Evolutionary conservation across 306 rosid species (phyloP).

Genomic region (Lathyrus tuberosus): DNA sequence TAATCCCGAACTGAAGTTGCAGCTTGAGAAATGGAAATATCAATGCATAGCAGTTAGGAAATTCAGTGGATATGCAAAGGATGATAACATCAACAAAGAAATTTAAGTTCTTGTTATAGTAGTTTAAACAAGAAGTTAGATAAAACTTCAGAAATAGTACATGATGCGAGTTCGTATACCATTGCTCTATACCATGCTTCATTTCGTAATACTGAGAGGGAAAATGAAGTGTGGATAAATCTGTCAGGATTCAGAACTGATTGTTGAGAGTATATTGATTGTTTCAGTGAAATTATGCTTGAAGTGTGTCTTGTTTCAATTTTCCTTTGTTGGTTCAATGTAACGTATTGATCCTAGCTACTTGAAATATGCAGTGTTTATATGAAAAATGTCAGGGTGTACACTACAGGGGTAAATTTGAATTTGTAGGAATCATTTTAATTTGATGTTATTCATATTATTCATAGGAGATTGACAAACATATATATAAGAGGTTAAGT

Average conservation of each 20-base stretch:
- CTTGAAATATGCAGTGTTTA: no score
- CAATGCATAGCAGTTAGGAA: slow-evolving; percentile 66
- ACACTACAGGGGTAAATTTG: no score
- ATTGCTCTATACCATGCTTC: slow-evolving; percentile 79
- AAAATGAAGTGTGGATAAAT: slow-evolving; percentile 75
- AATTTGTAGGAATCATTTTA: no score
- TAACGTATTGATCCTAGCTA: no score
- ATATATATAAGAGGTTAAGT: no score
- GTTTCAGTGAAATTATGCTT: slow-evolving; percentile 5
- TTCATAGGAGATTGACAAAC: no score
- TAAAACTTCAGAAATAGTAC: slow-evolving; percentile 32
- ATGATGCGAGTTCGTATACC: slow-evolving; percentile 44
- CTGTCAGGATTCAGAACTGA: slow-evolving; percentile 46
- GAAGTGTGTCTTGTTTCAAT: slow-evolving; percentile 10
- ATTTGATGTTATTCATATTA: no score
- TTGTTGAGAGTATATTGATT: slow-evolving; percentile 31
- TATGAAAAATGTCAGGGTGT: no score
- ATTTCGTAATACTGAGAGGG: slow-evolving; percentile 40
- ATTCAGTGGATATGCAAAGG: slow-evolving; percentile 71
- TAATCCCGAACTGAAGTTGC: slow-evolving; percentile 55
- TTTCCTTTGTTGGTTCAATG: no score
- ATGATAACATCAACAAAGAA: slow-evolving; percentile 55
- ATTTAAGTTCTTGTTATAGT: slow-evolving; percentile 49
- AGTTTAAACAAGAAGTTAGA: slow-evolving; percentile 46
- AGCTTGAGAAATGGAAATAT: slow-evolving; percentile 56